phyloP scores from a whole-genome alignment of 1,284 basidiomycete genomes.

The Cutaneotrichosporon dermatis region DNA sequence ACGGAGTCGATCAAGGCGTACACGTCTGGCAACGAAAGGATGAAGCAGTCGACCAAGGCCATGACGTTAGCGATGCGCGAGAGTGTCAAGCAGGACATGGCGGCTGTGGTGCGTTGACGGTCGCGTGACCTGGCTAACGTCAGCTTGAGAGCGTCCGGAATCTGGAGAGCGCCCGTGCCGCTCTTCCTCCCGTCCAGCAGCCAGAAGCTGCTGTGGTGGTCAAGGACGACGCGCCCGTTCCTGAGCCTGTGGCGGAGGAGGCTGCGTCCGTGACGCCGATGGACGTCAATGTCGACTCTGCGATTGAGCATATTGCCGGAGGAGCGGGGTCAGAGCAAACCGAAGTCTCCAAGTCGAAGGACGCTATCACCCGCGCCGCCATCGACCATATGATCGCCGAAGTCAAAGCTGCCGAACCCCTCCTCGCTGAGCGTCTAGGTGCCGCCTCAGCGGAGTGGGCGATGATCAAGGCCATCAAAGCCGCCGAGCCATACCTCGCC shows the following conservation, averaged over 20 bases:
- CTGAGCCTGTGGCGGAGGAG: background rate
- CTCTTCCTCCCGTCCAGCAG: no score
- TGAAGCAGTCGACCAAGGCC: constrained; percentile 1
- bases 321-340: no score
- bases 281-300: background rate
- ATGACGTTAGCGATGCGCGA: background rate
- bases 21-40: background rate
- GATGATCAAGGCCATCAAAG: constrained; percentile 1
- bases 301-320: background rate
- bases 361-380: background rate
- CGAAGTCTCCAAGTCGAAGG: background rate
- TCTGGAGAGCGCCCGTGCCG: no score
- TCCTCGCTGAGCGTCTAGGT: background rate
- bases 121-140: background rate
- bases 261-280: background rate
- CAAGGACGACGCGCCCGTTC: background rate
- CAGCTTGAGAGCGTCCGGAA: background rate
- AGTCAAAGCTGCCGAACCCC: constrained; percentile 1
- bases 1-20: background rate
- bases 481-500: background rate
- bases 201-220: background rate
- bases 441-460: background rate
- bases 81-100: background rate
- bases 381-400: background rate
- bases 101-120: background rate